Evolutionary conservation across 1,139 yeast species (phyloP).

Genomic region (Candida mesenterica): DNA sequence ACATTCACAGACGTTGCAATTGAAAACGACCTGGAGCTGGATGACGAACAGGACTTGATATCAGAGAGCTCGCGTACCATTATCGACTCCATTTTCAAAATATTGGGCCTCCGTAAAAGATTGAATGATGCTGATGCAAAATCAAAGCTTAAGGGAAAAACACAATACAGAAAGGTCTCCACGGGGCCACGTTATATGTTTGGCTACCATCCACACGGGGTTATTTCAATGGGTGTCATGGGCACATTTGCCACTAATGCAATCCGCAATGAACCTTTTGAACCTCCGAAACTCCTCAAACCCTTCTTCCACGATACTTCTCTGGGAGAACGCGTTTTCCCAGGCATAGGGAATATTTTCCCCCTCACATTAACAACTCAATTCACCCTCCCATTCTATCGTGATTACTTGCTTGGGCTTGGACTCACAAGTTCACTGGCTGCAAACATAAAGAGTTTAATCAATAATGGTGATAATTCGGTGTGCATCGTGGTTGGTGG

Average conservation of each 20-base stretch:
- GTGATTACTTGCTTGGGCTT: constrained; percentile 78
- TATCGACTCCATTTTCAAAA: constrained; percentile 37
- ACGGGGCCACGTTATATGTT: constrained; percentile 81
- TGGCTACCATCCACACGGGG: constrained; percentile 97
- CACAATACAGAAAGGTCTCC: constrained; percentile 28
- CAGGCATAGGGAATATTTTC: constrained; percentile 74
- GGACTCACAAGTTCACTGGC: constrained; percentile 88
- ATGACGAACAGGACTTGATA: constrained; percentile 46
- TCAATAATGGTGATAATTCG: constrained; percentile 65
- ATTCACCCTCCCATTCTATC: constrained; percentile 80
- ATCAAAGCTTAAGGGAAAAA: constrained; percentile 11
- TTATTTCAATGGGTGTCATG: constrained; percentile 88
- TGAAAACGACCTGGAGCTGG: constrained; percentile 20
- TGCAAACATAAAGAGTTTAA: constrained; percentile 62
- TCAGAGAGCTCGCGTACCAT: constrained; percentile 38
- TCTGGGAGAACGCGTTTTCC: constrained; percentile 54
- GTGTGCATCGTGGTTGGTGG: constrained; percentile 94
- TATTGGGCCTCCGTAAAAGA: constrained; percentile 39
- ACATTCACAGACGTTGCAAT: constrained; percentile 51
- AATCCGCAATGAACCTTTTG: constrained; percentile 43
- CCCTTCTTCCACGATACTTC: constrained; percentile 45
- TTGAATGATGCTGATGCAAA: constrained; percentile 29
- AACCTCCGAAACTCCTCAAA: constrained; percentile 52
- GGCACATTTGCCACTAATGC: constrained; percentile 87
- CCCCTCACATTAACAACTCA: constrained; percentile 81